Base-by-base conservation (phyloP, 1,139 yeast species). In the Kazachstania sp. region DNA sequence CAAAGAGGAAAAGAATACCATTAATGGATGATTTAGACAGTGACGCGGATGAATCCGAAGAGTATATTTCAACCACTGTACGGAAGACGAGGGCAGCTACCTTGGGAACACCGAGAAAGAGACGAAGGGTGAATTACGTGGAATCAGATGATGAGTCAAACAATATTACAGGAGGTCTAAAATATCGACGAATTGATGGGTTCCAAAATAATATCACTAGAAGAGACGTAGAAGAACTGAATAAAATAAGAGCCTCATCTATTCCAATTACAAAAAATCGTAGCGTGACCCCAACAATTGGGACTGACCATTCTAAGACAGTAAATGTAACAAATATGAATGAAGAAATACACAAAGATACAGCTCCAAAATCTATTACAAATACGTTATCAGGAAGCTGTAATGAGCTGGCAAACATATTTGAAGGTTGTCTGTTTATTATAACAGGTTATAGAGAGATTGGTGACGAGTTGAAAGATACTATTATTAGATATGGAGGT, bases 401-500 rank as follows among this genome's bases (percentile, higher is more conserved):
- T 11, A 32, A 18, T 12, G 15, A 3, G 12, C 18, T 18, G 15
- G 8, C 23, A 18, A 60, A 58, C 7, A 55, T 72, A 2, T 74
- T 74, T 52, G 50, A 60, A 3, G 62, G 62, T 1, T 74, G 78
- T 46, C 47, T 73, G 0, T 75, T 75, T 54, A 67, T 72, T 9
- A 53, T 74, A 13, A 71, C 77, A 3, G 71, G 71, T 13, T 47
- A 60, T 23, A 54, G 51, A 23, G 73, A 70, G 13, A 66, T 65
- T 6, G 67, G 71, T 26, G 71, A 73, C 44, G 64, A 63, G 26
- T 40, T 58, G 3, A 23, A 35, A 3, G 53, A 58, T 1, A 39
- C 68, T 15, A 79, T 80, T 11, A 64, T 61, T 40, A 49, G 56
- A 0, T 70, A 79, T 52, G 86, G 85, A 1, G 90, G 87, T 0